Base-by-base conservation (phyloP, 306 rosid species). In the Quercus wislizeni region DNA sequence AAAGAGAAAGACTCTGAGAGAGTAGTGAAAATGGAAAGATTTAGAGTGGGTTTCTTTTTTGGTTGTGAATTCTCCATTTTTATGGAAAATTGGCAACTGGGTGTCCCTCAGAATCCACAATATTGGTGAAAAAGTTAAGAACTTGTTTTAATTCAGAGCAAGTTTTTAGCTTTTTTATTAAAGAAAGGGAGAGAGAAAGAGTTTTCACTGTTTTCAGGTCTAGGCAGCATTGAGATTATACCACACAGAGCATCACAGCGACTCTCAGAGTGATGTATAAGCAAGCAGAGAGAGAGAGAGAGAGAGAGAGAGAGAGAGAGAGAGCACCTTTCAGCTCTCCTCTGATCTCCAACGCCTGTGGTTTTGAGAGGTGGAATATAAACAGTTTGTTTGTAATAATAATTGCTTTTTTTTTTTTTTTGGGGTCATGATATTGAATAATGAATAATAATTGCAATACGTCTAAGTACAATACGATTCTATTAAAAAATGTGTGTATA, bases 1-100 rank as follows among this genome's bases (percentile, higher is more conserved):
- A 73, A 56, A 35, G 84, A 85, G 75, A 85, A 64, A 1, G 89
- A 86, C 61, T 83, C 84, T 2, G 89, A 87, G 9, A 89, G 77
- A 30, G 88, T 71, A 5, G 87, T 74, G 73, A 87, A 79, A 19
- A 85, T 87, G 27, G 93, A 83, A 41, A 87, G 73, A 9, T 78
- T 83, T 46, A 85, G 78, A 15, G 83, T 59, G 79, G 87, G 88
- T 82, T 75, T 84, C 69, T 69, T 80, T 33, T 76, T 87, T 12
- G 78, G 80, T 23, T 80, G 75, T 13, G 78, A 85, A 79, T 74
- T 73, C 35, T 83, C 85, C 90, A 81, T 82, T 62, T 80, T 65
- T 41, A 4, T 1, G 43, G 72, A 74, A 68, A 79, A 67, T 51
- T 68, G 7, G 49, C 74, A 73, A 69, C 4, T 28, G 73, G 83